Base-by-base conservation (phyloP, 257 asterid genomes). In the Solanum pennellii region DNA sequence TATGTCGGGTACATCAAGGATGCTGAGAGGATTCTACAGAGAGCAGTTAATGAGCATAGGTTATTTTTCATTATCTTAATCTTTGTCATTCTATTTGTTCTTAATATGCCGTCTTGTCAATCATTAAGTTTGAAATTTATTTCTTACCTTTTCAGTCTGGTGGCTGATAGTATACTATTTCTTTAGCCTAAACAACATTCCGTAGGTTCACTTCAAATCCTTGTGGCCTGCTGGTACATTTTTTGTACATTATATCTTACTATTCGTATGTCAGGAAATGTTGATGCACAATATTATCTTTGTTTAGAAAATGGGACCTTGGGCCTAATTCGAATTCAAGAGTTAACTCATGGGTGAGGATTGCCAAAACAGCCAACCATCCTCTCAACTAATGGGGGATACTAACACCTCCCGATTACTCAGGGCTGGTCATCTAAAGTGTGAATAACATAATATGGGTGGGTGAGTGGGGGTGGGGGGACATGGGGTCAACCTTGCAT, bases 1-100 rank as follows among this genome's bases (percentile, higher is more conserved):
- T 97, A 96, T 84, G 96, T 95, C 71, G 93, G 94, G 86, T 60
- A 94, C 86, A 88, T 91, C 91, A 96, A 97, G 92, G 99, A 97
- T 88, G 99, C 96, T 84, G 96, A 96, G 88, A 94, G 88, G 87
- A 91, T 87, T 91, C 86, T 97, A 90, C 98, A 97, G 90, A 93
- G 92, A 91, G 85, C 89, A 88, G 91, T 97, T 83, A 90, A 92
- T 71, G 97, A 96, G 86, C 94, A 92, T 92, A 96, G 98, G 99
- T 96, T 90, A 16, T 86, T 87, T 71, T 62, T 23, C 45, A 80
- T 90, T 56, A 47, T 80, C 85, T 82, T 42, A 83, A 83, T 89
- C 69, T 23, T 79, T 49, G 37, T 82, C 42, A 18, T 47, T 49
- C 37, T 7, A 76, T 76, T 76, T 76, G 62, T 76, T 76, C 59